Conservation (phyloP, 139 green algal genomes). For the Micromonas pusilla region DNA sequence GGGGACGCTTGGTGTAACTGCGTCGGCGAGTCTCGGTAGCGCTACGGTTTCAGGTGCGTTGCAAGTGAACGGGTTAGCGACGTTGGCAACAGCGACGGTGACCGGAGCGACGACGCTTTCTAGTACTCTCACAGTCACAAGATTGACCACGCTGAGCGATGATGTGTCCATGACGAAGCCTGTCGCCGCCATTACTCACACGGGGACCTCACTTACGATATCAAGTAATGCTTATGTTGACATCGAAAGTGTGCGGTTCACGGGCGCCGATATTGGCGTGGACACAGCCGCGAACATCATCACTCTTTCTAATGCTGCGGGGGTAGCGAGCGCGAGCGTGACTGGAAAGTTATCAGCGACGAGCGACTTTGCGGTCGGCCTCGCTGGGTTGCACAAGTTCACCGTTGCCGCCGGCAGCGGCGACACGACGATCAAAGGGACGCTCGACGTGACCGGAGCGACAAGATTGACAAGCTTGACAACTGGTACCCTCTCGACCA, state of each 20-base stretch:
- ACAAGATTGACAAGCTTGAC: background rate
- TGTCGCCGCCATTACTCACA: background rate
- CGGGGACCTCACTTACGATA: background rate
- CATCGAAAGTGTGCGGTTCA: background rate
- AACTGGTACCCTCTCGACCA: background rate
- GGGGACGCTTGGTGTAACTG: background rate
- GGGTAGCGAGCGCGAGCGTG: too few species aligned
- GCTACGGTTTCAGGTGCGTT: background rate
- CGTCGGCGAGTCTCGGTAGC: background rate
- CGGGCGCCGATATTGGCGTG: background rate
- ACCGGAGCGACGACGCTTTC: background rate
- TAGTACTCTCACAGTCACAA: background rate
- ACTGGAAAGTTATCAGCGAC: too few species aligned
- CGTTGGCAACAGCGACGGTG: background rate
- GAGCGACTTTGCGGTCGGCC: too few species aligned
- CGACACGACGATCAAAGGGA: too few species aligned
- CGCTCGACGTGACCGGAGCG: too few species aligned
- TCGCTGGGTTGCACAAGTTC: too few species aligned
- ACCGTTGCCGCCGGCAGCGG: too few species aligned
- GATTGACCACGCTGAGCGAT: background rate
- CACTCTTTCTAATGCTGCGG: background rate
- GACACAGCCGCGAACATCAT: background rate
- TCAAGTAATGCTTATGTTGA: background rate
- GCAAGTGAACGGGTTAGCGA: background rate
- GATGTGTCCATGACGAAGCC: background rate